Evolutionary conservation across 1,284 basidiomycete species (phyloP), one percentile per base, ranked within the genome.

Genomic region (Limonomyces culmigenus): DNA sequence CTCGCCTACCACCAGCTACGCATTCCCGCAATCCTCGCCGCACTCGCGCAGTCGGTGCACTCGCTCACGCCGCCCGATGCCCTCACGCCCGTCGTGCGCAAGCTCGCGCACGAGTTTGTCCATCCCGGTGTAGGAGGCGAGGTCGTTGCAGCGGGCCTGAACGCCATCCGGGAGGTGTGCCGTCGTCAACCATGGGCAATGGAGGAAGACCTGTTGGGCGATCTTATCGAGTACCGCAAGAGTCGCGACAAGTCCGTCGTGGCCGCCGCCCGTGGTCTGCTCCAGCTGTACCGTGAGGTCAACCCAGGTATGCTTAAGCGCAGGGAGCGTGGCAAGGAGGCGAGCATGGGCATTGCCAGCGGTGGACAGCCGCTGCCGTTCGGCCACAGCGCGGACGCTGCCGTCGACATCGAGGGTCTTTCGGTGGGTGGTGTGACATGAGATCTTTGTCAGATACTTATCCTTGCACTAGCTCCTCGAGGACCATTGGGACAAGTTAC

Each of bases 51-150:
- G 54, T 92, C 88, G 12, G 86, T 93, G 2, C 95, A 99, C 55
- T 86, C 92, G 34, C 70, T 95, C 38, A 96, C 92, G 0, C 93
- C 92, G 2, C 93, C 95, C 0, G 92, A 97, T 51, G 85, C 75
- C 3, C 64, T 99, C 11, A 78, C 75, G 2, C 93, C 95, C 2
- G 80, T 93, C 31, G 65, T 99, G 35, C 72, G 74, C 39, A 99
- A 98, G 59, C 61, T 99, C 37, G 87, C 92, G 0, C 77, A 86
- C 47, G 89, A 96, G 50, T 99, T 99, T 47, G 85, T 99, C 2
- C 93, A 98, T 55, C 93, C 93, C 0, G 95, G 95, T 41, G 95
- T 98, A 3, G 87, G 88, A 3, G 71, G 78, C 42, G 92, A 98
- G 55, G 91, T 98, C 47, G 85, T 97, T 39, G 80, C 92, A 0